Evolutionary conservation across 305 asterid genomes (phyloP), one percentile per base, ranked within the genome.

Genomic region (Rubia balearica): DNA sequence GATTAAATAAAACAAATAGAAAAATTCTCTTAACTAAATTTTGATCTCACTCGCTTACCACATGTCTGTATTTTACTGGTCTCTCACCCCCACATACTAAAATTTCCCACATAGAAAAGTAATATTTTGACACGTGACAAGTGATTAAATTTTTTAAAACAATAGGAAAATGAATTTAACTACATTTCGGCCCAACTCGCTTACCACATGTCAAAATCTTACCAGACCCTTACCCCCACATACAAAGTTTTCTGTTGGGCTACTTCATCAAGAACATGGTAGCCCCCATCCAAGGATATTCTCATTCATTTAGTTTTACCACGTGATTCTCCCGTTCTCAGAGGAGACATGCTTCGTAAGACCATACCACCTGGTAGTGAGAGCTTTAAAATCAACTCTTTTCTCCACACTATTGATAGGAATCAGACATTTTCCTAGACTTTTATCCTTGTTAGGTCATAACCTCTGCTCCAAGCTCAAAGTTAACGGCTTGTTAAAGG

Each of bases 251-350:
- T 33, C 4, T 2, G 36, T 60, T 88, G 92, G 9, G 96, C 85
- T 69, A 92, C 73, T 82, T 92, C 98, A 70, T 92, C 98, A 73
- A 92, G 96, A 78, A 92, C 98, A 77, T 92, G 98, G 68, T 92
- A 92, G 11, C 98, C 98, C 7, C 98, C 97, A 62, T 24, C 98
- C 61, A 92, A 81, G 48, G 83, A 81, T 45, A 90, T 70, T 82
- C 98, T 90, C 77, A 88, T 67, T 91, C 80, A 40, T 73, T 81
- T 68, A 82, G 24, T 60, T 76, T 83, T 19, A 33, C 36, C 74
- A 73, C 83, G 19, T 74, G 78, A 70, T n/a, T 81, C 81, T 83
- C 78, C 63, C 93, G 91, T 60, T 82, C 83, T 81, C 86, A 0
- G 75, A 69, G 66, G 46, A 74, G 9, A 24, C 64, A 62, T 78